A percentile compares a stretch with the other conserved stretches of the same genome.
Evolutionary conservation across 179 eudicot species (phyloP).

Genomic region (Silene vulgaris): DNA sequence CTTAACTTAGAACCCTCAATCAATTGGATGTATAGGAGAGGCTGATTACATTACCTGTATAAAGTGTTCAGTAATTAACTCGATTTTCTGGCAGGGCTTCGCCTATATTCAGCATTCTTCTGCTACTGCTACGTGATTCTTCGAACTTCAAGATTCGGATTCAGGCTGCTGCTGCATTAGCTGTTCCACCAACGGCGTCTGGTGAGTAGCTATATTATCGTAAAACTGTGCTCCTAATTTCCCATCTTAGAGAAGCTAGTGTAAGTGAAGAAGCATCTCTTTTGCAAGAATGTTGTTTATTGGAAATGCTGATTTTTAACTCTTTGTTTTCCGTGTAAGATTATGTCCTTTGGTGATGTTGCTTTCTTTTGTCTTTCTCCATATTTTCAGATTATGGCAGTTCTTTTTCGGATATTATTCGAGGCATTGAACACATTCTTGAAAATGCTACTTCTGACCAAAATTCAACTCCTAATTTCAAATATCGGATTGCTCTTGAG

Average conservation of each 20-base stretch:
- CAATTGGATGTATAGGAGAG: not conserved
- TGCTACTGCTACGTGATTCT: constrained; percentile 83
- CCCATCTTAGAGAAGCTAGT: not conserved
- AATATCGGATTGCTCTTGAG: constrained; percentile 76
- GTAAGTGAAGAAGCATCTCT: not conserved
- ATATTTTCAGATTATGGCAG: constrained; percentile 66
- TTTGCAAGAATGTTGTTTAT: not conserved
- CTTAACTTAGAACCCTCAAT: not conserved
- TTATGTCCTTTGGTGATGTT: constrained; percentile 10
- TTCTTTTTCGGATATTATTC: constrained; percentile 76
- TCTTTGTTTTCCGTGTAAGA: not conserved
- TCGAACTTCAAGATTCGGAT: constrained; percentile 87
- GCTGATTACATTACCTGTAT: not conserved
- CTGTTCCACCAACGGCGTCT: constrained; percentile 60
- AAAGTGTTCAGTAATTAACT: not conserved
- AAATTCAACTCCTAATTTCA: constrained; percentile 59
- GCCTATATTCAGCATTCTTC: constrained; percentile 73
- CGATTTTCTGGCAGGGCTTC: constrained; percentile 62
- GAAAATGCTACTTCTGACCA: constrained; percentile 60
- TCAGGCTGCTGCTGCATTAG: constrained; percentile 96
- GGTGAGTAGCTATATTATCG: constrained; percentile 36
- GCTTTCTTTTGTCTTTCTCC: not conserved
- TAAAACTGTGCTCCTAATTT: not conserved
- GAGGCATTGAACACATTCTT: constrained; percentile 57
- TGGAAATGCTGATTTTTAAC: not conserved